Percentiles rank a stretch among this genome's conserved stretches.
Evolutionary conservation across 495 filamentous ascomycete species (phyloP).

Genomic region (Amphirosellinia nigrospora): DNA sequence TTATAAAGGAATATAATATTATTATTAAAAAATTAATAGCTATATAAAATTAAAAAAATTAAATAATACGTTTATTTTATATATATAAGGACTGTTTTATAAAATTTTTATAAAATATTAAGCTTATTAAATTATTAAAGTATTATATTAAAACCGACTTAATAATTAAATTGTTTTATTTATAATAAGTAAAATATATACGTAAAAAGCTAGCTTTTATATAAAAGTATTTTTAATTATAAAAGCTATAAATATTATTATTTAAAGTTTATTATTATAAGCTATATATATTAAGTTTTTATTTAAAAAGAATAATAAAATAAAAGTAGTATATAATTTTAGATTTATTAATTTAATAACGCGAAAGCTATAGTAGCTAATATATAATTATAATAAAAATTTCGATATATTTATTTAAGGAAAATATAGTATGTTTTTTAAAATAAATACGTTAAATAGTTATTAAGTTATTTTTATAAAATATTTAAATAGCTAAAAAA

Average conservation of each 20-base stretch:
- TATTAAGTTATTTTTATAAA: neutral
- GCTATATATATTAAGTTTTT: neutral
- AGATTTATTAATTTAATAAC: neutral
- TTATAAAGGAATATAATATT: neutral
- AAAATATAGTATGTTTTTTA: neutral
- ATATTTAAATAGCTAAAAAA: neutral
- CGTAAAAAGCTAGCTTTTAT: neutral
- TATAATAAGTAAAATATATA: neutral
- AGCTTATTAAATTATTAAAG: neutral
- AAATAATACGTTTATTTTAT: neutral
- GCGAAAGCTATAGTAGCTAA: neutral
- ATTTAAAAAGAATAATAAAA: neutral
- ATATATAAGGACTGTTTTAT: neutral
- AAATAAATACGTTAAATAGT: neutral
- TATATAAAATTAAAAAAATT: neutral
- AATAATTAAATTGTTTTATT: neutral
- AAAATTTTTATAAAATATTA: neutral
- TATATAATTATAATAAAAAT: conserved; percentile 10
- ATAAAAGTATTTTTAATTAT: neutral
- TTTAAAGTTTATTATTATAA: neutral
- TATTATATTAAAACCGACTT: neutral
- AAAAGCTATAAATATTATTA: neutral
- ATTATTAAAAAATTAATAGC: neutral
- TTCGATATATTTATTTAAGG: conserved; percentile 18
- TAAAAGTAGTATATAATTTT: neutral